Evolutionary conservation across 495 filamentous ascomycete species (phyloP).

Genomic region (Endocarpon pusillum): DNA sequence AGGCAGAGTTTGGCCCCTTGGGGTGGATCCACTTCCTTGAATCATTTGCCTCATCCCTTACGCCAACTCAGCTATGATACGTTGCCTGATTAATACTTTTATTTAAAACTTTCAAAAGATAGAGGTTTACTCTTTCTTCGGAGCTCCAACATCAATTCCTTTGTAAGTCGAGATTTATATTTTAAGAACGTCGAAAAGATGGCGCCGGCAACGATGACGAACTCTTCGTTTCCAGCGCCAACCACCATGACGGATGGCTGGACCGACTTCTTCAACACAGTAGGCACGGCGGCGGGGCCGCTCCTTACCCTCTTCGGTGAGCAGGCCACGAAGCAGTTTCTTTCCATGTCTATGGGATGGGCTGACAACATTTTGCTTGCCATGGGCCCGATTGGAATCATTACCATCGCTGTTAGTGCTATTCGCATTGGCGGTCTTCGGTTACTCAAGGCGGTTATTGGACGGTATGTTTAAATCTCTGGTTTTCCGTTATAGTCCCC

Average conservation of each 20-base stretch:
- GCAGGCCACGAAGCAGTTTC: constrained; percentile 37
- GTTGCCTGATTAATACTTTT: too few species aligned
- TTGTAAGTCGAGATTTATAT: too few species aligned
- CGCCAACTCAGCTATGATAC: too few species aligned
- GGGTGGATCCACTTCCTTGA: too few species aligned
- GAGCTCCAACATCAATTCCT: too few species aligned
- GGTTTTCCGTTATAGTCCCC: neutral
- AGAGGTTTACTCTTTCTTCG: too few species aligned
- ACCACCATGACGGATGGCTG: neutral
- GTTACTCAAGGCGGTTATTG: constrained; percentile 34
- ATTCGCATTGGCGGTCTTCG: constrained; percentile 34
- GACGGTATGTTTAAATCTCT: constrained; percentile 10
- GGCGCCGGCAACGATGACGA: neutral
- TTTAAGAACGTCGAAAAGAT: neutral
- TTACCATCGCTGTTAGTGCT: constrained; percentile 34
- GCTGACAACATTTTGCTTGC: constrained; percentile 38
- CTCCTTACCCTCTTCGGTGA: constrained; percentile 39
- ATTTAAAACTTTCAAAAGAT: too few species aligned
- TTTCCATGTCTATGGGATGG: constrained; percentile 31
- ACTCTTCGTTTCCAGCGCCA: neutral
- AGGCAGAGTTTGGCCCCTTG: too few species aligned
- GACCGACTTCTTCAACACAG: neutral
- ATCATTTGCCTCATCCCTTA: too few species aligned
- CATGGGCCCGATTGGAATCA: constrained; percentile 34
- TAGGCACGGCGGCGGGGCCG: constrained; percentile 8